These are phyloP conservation scores for Trichoderma lentiforme DNA, from an alignment of 2,329 filamentous ascomycete genomes.

Conservation along the genomic window DNA sequence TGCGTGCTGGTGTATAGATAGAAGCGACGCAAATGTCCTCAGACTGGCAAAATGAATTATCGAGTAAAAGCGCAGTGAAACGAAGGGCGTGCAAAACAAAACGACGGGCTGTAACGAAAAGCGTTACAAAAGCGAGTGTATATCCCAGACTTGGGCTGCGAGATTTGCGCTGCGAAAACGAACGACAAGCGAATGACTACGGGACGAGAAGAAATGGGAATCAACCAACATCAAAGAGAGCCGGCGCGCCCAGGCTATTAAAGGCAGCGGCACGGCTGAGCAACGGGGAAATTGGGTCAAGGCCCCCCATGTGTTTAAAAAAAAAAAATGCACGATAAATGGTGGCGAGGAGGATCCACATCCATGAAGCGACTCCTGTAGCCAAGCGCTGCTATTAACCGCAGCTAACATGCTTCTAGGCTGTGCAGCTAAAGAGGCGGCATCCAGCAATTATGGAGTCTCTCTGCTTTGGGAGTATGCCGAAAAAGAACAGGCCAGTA, in stretches of 20 bases:
- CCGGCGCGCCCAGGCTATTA: background rate
- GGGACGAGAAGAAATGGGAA: background rate
- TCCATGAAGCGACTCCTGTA: background rate
- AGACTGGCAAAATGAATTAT: background rate
- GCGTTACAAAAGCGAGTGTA: background rate
- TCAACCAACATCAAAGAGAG: background rate
- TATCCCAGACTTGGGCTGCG: background rate
- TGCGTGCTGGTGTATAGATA: background rate
- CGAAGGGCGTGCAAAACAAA: background rate
- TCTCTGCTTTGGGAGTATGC: background rate
- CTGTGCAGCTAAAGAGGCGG: background rate
- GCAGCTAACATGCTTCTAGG: background rate
- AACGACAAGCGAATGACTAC: background rate
- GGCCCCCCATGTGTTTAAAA: background rate
- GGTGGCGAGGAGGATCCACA: conserved; percentile 11
- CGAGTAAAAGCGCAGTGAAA: background rate
- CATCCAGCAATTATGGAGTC: background rate
- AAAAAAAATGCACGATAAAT: background rate
- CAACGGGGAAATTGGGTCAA: conserved; percentile 1
- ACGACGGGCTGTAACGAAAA: background rate
- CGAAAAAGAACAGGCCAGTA: background rate
- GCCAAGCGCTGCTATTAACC: background rate
- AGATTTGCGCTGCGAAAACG: conserved; percentile 2
- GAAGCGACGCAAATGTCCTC: background rate
- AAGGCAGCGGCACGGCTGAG: background rate